A percentile compares a stretch with the other conserved stretches of the same genome.
Conservation (phyloP, 192 early-diverging fungal genomes). For the Backusella sp. region DNA sequence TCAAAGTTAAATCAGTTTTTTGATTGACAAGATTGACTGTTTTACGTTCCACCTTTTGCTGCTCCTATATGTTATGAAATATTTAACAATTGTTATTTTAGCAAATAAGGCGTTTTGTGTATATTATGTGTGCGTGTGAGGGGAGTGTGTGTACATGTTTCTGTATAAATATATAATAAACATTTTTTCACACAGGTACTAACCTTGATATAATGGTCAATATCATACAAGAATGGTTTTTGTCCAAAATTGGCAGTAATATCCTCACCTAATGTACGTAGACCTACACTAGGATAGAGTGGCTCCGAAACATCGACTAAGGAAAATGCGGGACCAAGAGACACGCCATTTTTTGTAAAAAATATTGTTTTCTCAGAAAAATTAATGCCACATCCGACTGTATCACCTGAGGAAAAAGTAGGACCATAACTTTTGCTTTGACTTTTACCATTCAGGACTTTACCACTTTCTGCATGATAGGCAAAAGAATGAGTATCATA, state of each 20-base stretch:
- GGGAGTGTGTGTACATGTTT: conserved; percentile 8
- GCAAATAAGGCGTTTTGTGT: conserved; percentile 16
- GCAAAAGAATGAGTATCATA: conserved; percentile 92
- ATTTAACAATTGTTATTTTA: conserved; percentile 13
- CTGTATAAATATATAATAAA: neutral
- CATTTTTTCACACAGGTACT: conserved; percentile 13
- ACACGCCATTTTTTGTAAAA: conserved; percentile 90
- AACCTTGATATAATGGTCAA: conserved; percentile 64
- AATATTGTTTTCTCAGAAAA: conserved; percentile 71
- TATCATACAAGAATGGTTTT: conserved; percentile 67
- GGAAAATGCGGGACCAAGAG: conserved; percentile 60
- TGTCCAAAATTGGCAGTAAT: conserved; percentile 83
- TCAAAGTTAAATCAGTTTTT: neutral
- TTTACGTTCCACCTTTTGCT: neutral
- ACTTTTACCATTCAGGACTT: conserved; percentile 73
- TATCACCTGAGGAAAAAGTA: conserved; percentile 84
- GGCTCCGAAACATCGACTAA: conserved; percentile 32
- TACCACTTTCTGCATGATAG: conserved; percentile 97
- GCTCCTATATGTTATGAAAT: neutral
- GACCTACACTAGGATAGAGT: conserved; percentile 70
- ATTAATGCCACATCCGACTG: conserved; percentile 90
- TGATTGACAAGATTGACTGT: neutral
- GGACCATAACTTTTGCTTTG: conserved; percentile 82
- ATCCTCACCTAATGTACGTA: conserved; percentile 70
- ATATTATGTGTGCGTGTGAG: neutral